Evolutionary conservation across 2,329 filamentous ascomycete genomes (phyloP).

Genomic region (Curvularia spicifera): DNA sequence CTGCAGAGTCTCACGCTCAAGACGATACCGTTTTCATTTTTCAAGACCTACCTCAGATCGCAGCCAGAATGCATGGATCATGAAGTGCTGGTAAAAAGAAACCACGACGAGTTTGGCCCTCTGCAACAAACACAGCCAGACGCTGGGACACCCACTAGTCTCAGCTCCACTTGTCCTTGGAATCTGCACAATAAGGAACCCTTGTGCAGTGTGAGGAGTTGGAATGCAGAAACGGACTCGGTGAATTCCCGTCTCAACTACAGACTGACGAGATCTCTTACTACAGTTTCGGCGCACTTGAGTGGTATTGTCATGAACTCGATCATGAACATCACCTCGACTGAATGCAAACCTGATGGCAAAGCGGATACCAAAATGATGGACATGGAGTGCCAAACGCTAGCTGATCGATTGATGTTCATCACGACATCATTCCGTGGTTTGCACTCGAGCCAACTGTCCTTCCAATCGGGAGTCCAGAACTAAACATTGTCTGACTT

Average conservation of each 20-base stretch:
- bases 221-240: conserved; percentile 38
- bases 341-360: conserved; percentile 29
- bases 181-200: conserved; percentile 20
- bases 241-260: conserved; percentile 31
- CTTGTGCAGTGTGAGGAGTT: conserved; percentile 17
- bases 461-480: conserved; percentile 16
- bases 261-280: conserved; percentile 6
- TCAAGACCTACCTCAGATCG: conserved; percentile 53
- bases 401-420: conserved; percentile 48
- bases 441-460: conserved; percentile 23
- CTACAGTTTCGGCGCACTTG: conserved; percentile 24
- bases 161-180: conserved; percentile 24
- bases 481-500: conserved; percentile 12
- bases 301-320: conserved; percentile 51
- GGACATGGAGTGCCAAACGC: conserved; percentile 50
- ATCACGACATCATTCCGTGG: conserved; percentile 43
- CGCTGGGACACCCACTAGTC: conserved; percentile 6
- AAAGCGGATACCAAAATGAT: conserved; percentile 40
- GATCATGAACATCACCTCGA: conserved; percentile 44
- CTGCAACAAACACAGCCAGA: conserved; percentile 36
- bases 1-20: conserved; percentile 35
- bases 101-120: conserved; percentile 55
- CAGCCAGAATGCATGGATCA: conserved; percentile 56
- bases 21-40: conserved; percentile 55
- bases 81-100: conserved; percentile 52